Percentiles rank a stretch among this genome's conserved stretches.
Conservation (phyloP, 2,329 filamentous ascomycete genomes). For the Botryotinia calthae region DNA sequence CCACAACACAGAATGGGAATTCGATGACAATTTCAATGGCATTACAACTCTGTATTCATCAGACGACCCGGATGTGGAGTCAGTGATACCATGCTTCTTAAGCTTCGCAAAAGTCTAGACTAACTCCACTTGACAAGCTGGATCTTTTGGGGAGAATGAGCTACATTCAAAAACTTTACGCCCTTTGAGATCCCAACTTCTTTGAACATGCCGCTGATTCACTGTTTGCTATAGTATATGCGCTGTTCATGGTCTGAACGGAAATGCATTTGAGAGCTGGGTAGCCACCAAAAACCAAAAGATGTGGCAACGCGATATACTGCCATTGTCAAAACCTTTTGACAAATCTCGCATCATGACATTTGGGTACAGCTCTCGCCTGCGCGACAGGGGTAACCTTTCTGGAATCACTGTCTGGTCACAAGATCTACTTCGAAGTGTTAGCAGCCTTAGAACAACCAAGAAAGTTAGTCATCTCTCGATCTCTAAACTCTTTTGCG, state of each 20-base stretch:
- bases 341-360: conserved; percentile 2
- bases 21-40: not conserved
- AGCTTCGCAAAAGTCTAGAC: not conserved
- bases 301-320: not conserved
- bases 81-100: not conserved
- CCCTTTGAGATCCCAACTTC: not conserved
- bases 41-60: not conserved
- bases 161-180: not conserved
- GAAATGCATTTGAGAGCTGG: conserved; percentile 6
- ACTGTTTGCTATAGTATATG: not conserved
- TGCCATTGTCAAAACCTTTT: not conserved
- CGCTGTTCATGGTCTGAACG: not conserved
- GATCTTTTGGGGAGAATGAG: not conserved
- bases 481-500: not conserved
- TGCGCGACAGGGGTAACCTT: not conserved
- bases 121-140: not conserved
- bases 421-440: conserved; percentile 1
- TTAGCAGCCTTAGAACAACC: not conserved
- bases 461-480: not conserved
- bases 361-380: not conserved
- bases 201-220: not conserved
- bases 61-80: not conserved
- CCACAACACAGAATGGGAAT: not conserved
- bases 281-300: not conserved
- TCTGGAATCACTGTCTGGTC: not conserved